Evolutionary conservation across 2,329 filamentous ascomycete species (phyloP).

Genomic region (Magnaporthiopsis poae): DNA sequence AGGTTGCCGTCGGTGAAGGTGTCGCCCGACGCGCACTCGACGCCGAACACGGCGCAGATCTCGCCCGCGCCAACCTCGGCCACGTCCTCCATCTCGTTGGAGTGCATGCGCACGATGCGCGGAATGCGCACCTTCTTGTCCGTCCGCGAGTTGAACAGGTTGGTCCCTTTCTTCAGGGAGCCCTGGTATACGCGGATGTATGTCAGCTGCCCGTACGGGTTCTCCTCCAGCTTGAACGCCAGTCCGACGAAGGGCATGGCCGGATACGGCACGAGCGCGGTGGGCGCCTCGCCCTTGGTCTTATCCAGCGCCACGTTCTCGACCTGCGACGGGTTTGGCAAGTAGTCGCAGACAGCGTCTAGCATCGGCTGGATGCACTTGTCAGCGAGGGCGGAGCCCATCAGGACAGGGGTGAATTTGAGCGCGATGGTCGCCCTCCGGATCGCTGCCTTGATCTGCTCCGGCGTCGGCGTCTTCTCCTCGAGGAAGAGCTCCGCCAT

Average conservation of each 20-base stretch:
- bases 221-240: slow-evolving; percentile 97
- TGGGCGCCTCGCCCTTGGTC: slow-evolving; percentile 64
- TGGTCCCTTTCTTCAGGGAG: slow-evolving; percentile 73
- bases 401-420: slow-evolving; percentile 89
- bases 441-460: slow-evolving; percentile 86
- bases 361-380: slow-evolving; percentile 92
- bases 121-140: slow-evolving; percentile 96
- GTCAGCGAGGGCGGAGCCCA: slow-evolving; percentile 91
- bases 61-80: slow-evolving; percentile 86
- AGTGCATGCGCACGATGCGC: slow-evolving; percentile 97
- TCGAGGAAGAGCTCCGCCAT: slow-evolving; percentile 93
- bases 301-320: slow-evolving; percentile 83
- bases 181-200: slow-evolving; percentile 99
- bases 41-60: slow-evolving; percentile 95
- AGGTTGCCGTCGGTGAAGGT: slow-evolving; percentile 92
- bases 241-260: slow-evolving; percentile 87
- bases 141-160: slow-evolving; percentile 85
- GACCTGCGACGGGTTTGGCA: slow-evolving; percentile 84
- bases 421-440: slow-evolving; percentile 77
- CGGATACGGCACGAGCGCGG: slow-evolving; percentile 87
- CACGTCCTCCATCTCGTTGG: slow-evolving; percentile 98
- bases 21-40: slow-evolving; percentile 94
- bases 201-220: slow-evolving; percentile 94
- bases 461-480: slow-evolving; percentile 65
- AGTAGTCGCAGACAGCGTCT: slow-evolving; percentile 89